Evolutionary conservation across 345 rosid species (phyloP).

Genomic region (Brassica juncea): DNA sequence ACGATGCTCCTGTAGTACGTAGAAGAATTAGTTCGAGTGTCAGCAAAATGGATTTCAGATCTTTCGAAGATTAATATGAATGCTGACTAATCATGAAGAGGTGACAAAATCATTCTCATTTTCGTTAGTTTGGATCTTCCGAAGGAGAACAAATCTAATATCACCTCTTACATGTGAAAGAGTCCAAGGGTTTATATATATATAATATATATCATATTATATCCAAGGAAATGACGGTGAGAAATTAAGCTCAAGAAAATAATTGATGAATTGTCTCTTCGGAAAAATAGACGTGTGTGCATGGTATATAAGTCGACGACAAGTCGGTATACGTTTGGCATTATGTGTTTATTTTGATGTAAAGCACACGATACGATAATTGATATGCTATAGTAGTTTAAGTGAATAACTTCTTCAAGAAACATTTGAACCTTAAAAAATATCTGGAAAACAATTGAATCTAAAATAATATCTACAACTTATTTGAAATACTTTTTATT

Average conservation of each 20-base stretch:
- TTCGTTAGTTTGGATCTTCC: conserved; percentile 24
- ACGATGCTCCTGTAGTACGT: not conserved
- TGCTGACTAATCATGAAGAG: not conserved
- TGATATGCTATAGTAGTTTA: not conserved
- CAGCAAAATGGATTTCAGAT: too few relatives aligned
- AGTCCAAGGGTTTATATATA: not conserved
- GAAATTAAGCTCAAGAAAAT: conserved; percentile 17
- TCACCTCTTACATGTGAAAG: conserved; percentile 22
- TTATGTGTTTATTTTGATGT: not conserved
- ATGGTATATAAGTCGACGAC: conserved; percentile 10
- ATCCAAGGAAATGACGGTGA: conserved; percentile 7
- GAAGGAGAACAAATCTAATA: conserved; percentile 29
- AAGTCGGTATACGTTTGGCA: not conserved
- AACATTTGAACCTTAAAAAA: not conserved
- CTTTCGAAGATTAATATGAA: not conserved
- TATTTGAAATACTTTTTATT: not conserved
- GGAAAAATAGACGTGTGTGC: conserved; percentile 1
- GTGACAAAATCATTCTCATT: not conserved
- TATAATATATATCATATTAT: not conserved
- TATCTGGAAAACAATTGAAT: not conserved
- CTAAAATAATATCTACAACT: not conserved
- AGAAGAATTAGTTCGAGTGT: not conserved
- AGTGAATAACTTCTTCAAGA: not conserved
- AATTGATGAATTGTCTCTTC: not conserved
- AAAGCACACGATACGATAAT: not conserved